These are phyloP conservation scores for Cercospora zeina DNA, from an alignment of 2,329 filamentous ascomycete species.

Conservation along the genomic window DNA sequence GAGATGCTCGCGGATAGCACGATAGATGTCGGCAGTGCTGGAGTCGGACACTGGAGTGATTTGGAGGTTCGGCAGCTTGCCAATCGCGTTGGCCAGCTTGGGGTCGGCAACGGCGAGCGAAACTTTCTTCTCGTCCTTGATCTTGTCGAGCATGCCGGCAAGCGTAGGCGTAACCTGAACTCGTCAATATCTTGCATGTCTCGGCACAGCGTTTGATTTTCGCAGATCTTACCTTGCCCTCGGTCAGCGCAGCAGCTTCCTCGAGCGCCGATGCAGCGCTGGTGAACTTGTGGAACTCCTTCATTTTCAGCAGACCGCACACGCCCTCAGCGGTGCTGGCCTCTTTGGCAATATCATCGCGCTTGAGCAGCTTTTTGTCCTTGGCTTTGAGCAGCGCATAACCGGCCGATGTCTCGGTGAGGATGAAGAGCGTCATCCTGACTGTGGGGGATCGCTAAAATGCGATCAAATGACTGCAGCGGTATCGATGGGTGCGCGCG, in stretches of 20 bases:
- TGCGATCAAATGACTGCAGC: conserved; percentile 20
- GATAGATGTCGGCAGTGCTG: conserved; percentile 82
- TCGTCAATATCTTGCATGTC: conserved; percentile 5
- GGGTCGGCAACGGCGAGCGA: conserved; percentile 91
- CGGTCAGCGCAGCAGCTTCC: conserved; percentile 83
- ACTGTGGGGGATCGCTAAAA: conserved; percentile 20
- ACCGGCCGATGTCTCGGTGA: conserved; percentile 91
- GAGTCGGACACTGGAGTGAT: conserved; percentile 82
- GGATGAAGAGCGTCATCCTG: conserved; percentile 67
- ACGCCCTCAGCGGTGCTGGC: conserved; percentile 79
- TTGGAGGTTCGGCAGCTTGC: conserved; percentile 83
- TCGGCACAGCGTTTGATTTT: not conserved
- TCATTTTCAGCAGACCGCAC: conserved; percentile 88
- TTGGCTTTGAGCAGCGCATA: conserved; percentile 98
- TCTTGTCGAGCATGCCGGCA: conserved; percentile 74
- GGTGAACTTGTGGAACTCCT: conserved; percentile 97
- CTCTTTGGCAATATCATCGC: conserved; percentile 74
- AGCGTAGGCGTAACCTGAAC: conserved; percentile 75
- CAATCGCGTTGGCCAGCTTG: conserved; percentile 86
- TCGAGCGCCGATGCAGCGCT: conserved; percentile 86
- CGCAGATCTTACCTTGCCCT: conserved; percentile 65
- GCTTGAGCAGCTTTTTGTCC: conserved; percentile 96
- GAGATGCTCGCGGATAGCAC: conserved; percentile 88
- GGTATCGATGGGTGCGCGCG: conserved; percentile 15
- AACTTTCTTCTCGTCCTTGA: conserved; percentile 97